A percentile compares a stretch with the other conserved stretches of the same genome.
These are phyloP conservation scores for Xanthoconium stramineum DNA, from an alignment of 768 basidiomycete genomes.

Conservation along the genomic window DNA sequence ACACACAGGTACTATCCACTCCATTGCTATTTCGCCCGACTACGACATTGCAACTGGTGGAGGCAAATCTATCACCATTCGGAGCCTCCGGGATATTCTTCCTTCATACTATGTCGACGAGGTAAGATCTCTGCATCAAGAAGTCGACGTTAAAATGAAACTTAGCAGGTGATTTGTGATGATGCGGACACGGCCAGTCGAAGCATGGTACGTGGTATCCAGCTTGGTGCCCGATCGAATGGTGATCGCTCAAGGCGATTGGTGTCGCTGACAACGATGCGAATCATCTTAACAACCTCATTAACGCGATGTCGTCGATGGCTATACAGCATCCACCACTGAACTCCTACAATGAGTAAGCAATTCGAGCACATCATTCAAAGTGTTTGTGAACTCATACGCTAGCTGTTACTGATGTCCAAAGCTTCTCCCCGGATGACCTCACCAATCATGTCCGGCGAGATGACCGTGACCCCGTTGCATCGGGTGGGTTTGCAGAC, in stretches of 20 bases:
- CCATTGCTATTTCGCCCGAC: constrained; percentile 9
- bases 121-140: background rate
- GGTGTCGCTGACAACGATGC: background rate
- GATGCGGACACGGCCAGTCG: background rate
- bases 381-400: background rate
- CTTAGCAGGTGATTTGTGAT: background rate
- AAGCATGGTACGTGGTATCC: background rate
- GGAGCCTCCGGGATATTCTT: constrained; percentile 4
- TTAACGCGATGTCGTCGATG: background rate
- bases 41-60: constrained; percentile 4
- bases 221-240: background rate
- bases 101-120: constrained; percentile 5
- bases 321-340: background rate
- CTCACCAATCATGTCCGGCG: constrained; percentile 7
- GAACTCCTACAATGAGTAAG: constrained; percentile 1
- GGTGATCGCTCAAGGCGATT: background rate
- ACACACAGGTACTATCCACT: background rate
- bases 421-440: constrained; percentile 5
- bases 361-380: too few relatives aligned
- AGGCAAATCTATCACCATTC: background rate
- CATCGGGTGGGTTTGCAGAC: constrained; percentile 17
- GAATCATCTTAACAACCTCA: too few relatives aligned
- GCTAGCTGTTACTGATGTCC: background rate
- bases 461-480: constrained; percentile 9
- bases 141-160: too few relatives aligned